Evolutionary conservation across 1,284 basidiomycete species (phyloP).

Genomic region (Apiotrichum akiyoshidainum): DNA sequence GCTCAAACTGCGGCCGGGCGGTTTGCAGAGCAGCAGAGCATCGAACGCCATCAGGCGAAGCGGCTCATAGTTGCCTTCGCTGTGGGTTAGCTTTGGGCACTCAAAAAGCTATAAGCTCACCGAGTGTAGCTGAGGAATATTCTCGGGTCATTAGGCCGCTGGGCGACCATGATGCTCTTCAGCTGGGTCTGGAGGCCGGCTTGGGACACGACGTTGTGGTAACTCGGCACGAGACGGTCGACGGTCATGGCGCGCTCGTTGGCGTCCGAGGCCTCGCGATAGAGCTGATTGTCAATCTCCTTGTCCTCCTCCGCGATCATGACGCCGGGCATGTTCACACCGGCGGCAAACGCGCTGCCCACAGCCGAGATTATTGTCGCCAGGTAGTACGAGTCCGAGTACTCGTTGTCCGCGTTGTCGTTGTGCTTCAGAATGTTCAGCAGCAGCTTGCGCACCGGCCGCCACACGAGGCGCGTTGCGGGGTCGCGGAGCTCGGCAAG

Average conservation of each 20-base stretch:
- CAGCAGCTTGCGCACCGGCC: constrained; percentile 83
- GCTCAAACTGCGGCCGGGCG: constrained; percentile 52
- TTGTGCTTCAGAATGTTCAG: constrained; percentile 89
- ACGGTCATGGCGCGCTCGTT: constrained; percentile 89
- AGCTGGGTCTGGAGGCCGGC: constrained; percentile 85
- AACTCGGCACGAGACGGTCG: constrained; percentile 91
- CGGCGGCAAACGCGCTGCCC: constrained; percentile 53
- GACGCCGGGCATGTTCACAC: constrained; percentile 21
- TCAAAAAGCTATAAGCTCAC: constrained; percentile 51
- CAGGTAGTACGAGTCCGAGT: constrained; percentile 87
- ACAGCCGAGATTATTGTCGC: constrained; percentile 80
- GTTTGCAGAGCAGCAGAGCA: constrained; percentile 81
- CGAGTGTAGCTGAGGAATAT: constrained; percentile 85
- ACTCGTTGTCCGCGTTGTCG: constrained; percentile 90
- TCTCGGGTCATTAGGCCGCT: constrained; percentile 75
- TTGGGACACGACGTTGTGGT: constrained; percentile 88
- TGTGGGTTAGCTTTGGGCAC: constrained; percentile 43
- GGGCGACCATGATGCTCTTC: constrained; percentile 70
- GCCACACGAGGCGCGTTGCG: constrained; percentile 56
- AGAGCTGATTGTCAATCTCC: constrained; percentile 50
- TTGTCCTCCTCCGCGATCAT: constrained; percentile 16
- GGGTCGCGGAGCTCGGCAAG: constrained; percentile 40
- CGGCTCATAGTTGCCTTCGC: constrained; percentile 88
- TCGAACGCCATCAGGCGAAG: constrained; percentile 91
- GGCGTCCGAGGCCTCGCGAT: constrained; percentile 70